These are phyloP conservation scores for Fonsecaea erecta DNA, from an alignment of 2,329 filamentous ascomycete species.

Conservation along the genomic window DNA sequence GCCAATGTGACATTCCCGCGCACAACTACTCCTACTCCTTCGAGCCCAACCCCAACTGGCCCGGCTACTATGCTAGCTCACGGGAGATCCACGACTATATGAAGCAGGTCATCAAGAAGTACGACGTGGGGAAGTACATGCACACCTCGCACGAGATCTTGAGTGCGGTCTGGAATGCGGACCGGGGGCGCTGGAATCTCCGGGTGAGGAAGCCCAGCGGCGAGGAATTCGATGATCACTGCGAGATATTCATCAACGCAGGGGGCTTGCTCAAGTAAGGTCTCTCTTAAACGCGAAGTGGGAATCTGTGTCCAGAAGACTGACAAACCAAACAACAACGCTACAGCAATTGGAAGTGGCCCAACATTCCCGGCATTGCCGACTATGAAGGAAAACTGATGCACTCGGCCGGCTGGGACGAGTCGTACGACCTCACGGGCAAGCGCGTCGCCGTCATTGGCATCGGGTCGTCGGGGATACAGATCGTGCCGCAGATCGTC, in stretches of 20 bases:
- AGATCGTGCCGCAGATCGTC: conserved; percentile 43
- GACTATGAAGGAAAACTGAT: conserved; percentile 44
- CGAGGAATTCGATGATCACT: neutral
- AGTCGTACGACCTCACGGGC: conserved; percentile 34
- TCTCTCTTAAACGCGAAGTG: no score
- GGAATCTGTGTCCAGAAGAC: neutral
- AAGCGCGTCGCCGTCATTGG: conserved; percentile 39
- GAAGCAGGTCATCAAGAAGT: conserved; percentile 21
- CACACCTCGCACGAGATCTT: conserved; percentile 61
- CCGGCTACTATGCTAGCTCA: conserved; percentile 59
- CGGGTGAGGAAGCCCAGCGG: conserved; percentile 27
- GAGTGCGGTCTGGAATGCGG: conserved; percentile 60
- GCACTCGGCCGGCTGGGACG: conserved; percentile 42
- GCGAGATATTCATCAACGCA: conserved; percentile 39
- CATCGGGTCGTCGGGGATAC: conserved; percentile 36
- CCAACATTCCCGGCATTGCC: conserved; percentile 43
- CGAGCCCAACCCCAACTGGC: conserved; percentile 70
- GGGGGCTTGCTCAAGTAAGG: conserved; percentile 49
- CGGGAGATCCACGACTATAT: conserved; percentile 30
- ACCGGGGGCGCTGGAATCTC: conserved; percentile 36
- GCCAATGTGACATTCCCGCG: conserved; percentile 24
- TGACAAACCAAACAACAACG: no score
- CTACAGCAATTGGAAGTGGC: conserved; percentile 48
- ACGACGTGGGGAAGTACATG: conserved; percentile 57
- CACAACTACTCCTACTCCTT: conserved; percentile 73